Percentiles rank a stretch among this genome's conserved stretches.
Evolutionary conservation across 2,329 filamentous ascomycete species (phyloP).

Genomic region (Neofusicoccum cordaticola): DNA sequence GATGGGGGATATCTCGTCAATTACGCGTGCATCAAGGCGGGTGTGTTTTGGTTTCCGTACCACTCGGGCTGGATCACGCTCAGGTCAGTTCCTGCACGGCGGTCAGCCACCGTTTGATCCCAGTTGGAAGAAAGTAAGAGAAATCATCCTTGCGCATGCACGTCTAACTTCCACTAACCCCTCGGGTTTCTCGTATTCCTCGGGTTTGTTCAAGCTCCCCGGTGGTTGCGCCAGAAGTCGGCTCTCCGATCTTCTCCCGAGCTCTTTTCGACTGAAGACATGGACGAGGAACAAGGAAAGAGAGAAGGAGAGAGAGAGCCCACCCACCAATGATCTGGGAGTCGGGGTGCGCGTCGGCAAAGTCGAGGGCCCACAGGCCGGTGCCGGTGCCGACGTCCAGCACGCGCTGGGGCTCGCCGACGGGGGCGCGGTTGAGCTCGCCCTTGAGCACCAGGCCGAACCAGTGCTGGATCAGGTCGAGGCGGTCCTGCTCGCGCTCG

Average conservation of each 20-base stretch:
- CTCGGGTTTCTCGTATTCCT: too few species aligned
- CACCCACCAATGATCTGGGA: conserved; percentile 27
- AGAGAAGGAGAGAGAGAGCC: neutral
- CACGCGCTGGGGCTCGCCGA: conserved; percentile 21
- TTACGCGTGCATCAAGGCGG: too few species aligned
- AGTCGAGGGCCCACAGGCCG: conserved; percentile 26
- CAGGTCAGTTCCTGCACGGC: conserved; percentile 38
- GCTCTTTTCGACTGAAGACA: too few species aligned
- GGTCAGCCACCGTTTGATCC: neutral
- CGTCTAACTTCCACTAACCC: too few species aligned
- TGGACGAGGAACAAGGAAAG: neutral
- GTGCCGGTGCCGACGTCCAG: conserved; percentile 34
- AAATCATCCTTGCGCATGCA: too few species aligned
- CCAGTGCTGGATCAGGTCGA: conserved; percentile 38
- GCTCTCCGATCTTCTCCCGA: too few species aligned
- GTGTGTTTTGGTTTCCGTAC: conserved; percentile 15
- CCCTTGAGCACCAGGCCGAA: conserved; percentile 35
- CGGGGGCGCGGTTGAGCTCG: conserved; percentile 35
- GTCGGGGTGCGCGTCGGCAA: conserved; percentile 30
- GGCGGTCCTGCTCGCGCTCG: conserved; percentile 37
- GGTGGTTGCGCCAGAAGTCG: too few species aligned
- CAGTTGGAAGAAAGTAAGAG: too few species aligned
- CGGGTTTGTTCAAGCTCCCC: too few species aligned
- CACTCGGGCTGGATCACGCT: conserved; percentile 50
- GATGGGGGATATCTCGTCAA: too few species aligned